Evolutionary conservation across 2,329 filamentous ascomycete genomes (phyloP).

Genomic region (Sclerotinia glacialis): DNA sequence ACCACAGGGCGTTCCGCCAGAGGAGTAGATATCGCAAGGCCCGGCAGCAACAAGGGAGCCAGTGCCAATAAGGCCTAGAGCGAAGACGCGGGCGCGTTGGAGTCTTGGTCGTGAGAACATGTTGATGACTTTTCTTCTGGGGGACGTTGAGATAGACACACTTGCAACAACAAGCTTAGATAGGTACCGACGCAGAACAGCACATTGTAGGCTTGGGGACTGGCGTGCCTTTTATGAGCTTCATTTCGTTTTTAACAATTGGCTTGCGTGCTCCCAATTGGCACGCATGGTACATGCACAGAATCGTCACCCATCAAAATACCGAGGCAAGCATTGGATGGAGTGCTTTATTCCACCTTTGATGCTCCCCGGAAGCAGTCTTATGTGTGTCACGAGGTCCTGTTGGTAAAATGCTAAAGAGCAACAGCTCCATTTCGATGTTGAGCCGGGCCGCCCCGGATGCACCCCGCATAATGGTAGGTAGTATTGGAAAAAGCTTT

Average conservation of each 20-base stretch:
- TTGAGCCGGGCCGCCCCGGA: not conserved
- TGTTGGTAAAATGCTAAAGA: not conserved
- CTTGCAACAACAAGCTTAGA: constrained; percentile 5
- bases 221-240: not conserved
- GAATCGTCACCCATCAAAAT: not conserved
- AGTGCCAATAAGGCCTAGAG: constrained; percentile 40
- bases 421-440: not conserved
- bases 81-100: constrained; percentile 31
- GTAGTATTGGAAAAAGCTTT: not conserved
- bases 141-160: constrained; percentile 14
- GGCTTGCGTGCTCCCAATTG: not conserved
- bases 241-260: not conserved
- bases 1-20: constrained; percentile 56
- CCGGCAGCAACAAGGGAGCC: constrained; percentile 48
- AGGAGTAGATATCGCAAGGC: constrained; percentile 60
- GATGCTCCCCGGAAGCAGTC: not conserved
- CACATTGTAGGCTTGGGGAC: not conserved
- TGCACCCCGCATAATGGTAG: not conserved
- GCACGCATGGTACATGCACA: not conserved
- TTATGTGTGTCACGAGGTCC: not conserved
- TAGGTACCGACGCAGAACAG: not conserved
- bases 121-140: constrained; percentile 26
- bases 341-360: constrained; percentile 7
- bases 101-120: constrained; percentile 39
- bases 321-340: not conserved